Evolutionary conservation across 257 asterid species (phyloP), one percentile per base, ranked within the genome.

Genomic region (Solanum tarijense): DNA sequence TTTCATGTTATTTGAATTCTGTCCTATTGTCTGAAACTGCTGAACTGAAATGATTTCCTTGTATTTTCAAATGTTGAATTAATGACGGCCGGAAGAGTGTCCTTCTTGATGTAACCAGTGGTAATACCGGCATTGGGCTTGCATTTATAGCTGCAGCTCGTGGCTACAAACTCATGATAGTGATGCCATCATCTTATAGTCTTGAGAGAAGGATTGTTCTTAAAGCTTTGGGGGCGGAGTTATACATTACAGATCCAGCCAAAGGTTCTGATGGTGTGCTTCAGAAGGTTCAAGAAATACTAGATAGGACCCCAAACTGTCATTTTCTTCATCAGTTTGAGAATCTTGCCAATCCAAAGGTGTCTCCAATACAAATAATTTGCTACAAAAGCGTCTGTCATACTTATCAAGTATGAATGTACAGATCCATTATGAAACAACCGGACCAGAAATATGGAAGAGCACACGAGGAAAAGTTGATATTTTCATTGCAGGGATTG

Each of bases 111-210:
- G 86, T 84, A 25, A 91, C 94, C 55, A 52, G 94, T 84, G 94
- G 93, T 18, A 92, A 92, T 88, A 92, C 93, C 11, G 94, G 93
- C 39, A 92, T 92, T 78, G 94, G 92, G 84, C 94, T 92, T 46
- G 94, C 93, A 29, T 92, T 69, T 83, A 29, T 91, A 76, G 94
- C 94, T 0, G 91, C 92, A 68, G 55, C 90, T 55, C 88, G 72
- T 85, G 94, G 94, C 75, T 91, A 92, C 78, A 92, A 91, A 60
- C 94, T 92, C n/a, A 66, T 81, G 18, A n/a, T 85, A 43, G 71
- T 91, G 18, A 92, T 92, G 94, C 91, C 92, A 69, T 73, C 89
- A 73, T 86, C 74, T 0, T 89, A 60, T 65, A 92, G 94, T 88
- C 58, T 91, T 5, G 94, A 91, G 79, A 91, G 92, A 86, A 91